Conservation (phyloP, 208 protist species). For the Crithidia brevicula region DNA sequence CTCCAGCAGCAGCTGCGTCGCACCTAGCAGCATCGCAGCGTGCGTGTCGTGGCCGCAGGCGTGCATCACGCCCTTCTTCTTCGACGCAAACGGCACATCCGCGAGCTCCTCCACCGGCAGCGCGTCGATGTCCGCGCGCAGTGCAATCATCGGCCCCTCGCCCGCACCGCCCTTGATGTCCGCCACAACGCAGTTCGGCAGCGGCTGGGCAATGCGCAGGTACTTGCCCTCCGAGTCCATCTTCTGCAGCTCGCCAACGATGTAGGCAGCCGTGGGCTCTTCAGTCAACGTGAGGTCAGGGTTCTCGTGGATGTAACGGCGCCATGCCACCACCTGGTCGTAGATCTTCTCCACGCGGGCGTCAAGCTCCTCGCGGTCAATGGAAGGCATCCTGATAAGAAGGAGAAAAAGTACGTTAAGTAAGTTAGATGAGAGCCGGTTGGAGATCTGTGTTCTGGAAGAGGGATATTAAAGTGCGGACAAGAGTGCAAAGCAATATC, state of each 20-base stretch:
- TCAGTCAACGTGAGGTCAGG: constrained; percentile 54
- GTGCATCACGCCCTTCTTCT: constrained; percentile 62
- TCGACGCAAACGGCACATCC: constrained; percentile 60
- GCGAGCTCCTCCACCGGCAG: constrained; percentile 63
- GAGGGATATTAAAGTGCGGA: too few species aligned
- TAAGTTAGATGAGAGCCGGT: too few species aligned
- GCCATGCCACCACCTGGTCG: constrained; percentile 56
- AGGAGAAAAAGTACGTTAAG: too few species aligned
- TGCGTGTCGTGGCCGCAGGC: constrained; percentile 73
- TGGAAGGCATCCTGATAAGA: constrained; percentile 13
- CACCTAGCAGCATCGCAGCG: constrained; percentile 64
- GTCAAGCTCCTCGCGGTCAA: constrained; percentile 28
- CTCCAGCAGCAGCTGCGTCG: constrained; percentile 52
- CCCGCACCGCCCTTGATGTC: constrained; percentile 52
- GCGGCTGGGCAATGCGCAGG: constrained; percentile 42
- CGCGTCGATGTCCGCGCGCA: constrained; percentile 72
- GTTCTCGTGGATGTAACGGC: constrained; percentile 64
- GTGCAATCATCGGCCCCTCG: constrained; percentile 42
- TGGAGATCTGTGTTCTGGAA: too few species aligned
- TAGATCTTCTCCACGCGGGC: constrained; percentile 28
- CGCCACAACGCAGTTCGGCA: constrained; percentile 40
- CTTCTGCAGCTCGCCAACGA: constrained; percentile 40
- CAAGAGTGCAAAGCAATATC: too few species aligned
- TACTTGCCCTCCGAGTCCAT: constrained; percentile 36
- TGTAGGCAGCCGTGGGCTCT: constrained; percentile 57